Evolutionary conservation across 2,329 filamentous ascomycete species (phyloP).

Genomic region (Ascochyta pisi): DNA sequence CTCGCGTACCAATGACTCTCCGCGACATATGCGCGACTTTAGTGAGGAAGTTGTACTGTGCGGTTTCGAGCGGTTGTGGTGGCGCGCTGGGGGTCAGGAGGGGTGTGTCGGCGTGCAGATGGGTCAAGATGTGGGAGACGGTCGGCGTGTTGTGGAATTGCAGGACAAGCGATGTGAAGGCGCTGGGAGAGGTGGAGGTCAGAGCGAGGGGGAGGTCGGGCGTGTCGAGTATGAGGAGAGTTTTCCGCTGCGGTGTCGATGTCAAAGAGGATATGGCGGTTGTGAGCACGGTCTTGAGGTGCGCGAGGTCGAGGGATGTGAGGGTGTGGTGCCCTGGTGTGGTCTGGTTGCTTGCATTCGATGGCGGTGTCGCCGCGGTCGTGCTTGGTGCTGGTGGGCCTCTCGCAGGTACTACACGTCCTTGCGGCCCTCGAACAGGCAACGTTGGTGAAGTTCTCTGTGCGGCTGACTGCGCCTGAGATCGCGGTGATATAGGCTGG

Average conservation of each 20-base stretch:
- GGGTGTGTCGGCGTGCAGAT: constrained; percentile 75
- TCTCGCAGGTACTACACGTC: constrained; percentile 25
- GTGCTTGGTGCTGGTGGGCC: constrained; percentile 16
- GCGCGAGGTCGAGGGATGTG: constrained; percentile 33
- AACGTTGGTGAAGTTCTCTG: constrained; percentile 16
- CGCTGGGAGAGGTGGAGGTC: constrained; percentile 28
- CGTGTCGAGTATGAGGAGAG: constrained; percentile 54
- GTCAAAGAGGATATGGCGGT: constrained; percentile 33
- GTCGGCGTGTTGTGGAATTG: constrained; percentile 54
- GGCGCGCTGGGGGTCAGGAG: constrained; percentile 62
- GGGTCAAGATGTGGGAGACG: constrained; percentile 69
- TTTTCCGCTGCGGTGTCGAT: constrained; percentile 27
- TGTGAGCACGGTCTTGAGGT: constrained; percentile 35
- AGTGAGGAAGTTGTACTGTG: constrained; percentile 64
- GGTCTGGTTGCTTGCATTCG: neutral
- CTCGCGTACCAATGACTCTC: constrained; percentile 73
- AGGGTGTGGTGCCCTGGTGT: constrained; percentile 30
- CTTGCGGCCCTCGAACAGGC: constrained; percentile 28
- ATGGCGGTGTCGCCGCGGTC: neutral
- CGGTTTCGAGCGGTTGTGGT: constrained; percentile 46
- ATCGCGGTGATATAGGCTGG: neutral
- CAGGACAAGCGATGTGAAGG: constrained; percentile 37
- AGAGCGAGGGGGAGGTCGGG: constrained; percentile 54
- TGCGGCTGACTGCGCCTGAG: constrained; percentile 1
- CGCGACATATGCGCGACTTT: constrained; percentile 76